Evolutionary conservation across 2,329 filamentous ascomycete genomes (phyloP).

Genomic region (Dothistroma pini): DNA sequence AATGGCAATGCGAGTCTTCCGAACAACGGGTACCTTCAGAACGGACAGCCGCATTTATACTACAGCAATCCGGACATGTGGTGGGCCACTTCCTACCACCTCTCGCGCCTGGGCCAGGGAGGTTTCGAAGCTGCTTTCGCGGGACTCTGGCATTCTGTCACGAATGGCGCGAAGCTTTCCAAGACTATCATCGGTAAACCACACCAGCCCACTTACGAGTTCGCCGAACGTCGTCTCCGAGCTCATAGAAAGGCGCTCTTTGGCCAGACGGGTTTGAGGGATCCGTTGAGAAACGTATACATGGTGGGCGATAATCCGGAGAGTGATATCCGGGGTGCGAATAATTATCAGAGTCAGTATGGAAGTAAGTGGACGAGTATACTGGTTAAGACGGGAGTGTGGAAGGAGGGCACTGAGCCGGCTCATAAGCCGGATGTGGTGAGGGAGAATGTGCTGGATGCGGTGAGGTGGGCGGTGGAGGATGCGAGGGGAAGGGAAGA

Average conservation of each 20-base stretch:
- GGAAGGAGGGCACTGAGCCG: conserved; percentile 53
- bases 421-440: conserved; percentile 61
- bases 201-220: conserved; percentile 70
- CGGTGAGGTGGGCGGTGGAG: conserved; percentile 71
- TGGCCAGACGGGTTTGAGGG: conserved; percentile 29
- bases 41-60: conserved; percentile 75
- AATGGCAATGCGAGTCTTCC: conserved; percentile 64
- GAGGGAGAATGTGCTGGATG: conserved; percentile 70
- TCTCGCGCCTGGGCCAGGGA: conserved; percentile 86
- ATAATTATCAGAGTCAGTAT: conserved; percentile 63
- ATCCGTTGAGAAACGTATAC: conserved; percentile 69
- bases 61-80: conserved; percentile 88
- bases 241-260: conserved; percentile 55
- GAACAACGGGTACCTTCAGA: conserved; percentile 75
- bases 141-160: conserved; percentile 73
- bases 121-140: conserved; percentile 79
- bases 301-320: conserved; percentile 77
- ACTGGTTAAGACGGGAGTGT: conserved; percentile 78
- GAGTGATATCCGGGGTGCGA: conserved; percentile 86
- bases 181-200: conserved; percentile 79
- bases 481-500: conserved; percentile 35
- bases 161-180: conserved; percentile 52
- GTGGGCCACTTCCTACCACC: conserved; percentile 81
- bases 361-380: conserved; percentile 75
- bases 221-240: conserved; percentile 71